Base-by-base conservation (phyloP, 2,329 filamentous ascomycete genomes). In the Fulvia fulva region DNA sequence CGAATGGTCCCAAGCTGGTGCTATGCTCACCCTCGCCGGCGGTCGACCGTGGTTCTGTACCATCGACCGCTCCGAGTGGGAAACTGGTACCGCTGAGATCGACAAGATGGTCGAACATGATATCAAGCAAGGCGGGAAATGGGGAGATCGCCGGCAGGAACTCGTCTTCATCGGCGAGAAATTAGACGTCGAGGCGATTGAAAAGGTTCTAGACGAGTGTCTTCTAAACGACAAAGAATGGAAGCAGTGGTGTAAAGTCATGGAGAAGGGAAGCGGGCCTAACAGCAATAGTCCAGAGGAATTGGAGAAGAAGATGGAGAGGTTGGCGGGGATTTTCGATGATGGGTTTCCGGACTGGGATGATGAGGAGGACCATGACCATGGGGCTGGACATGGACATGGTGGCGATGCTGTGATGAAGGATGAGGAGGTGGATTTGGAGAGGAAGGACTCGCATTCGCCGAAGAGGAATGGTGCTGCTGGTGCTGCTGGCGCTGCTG, bases 111-210 rank as follows among this genome's bases (percentile, higher is more conserved):
- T 83, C 43, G 69, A 74, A 53, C 74, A 80, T 30, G 80, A 83
- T 57, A 81, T 83, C 53, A 70, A 76, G 28, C 74, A 73, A 4
- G 67, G 68, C 19, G 75, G 73, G 2, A 73, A 74, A 8, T 90
- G 86, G 85, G 87, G 86, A 0, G 87, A 90, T 64, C 78, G 87
- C 1, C 77, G 87, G 1, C 87, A 90, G 68, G 87, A 90, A 70
- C 70, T 90, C 6, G 87, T 90, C 2, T 88, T 90, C 60, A 90
- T 91, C 57, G 87, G 87, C 0, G 86, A 89, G 70, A 78, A 79
- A 5, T 76, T 90, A 14, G 78, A 88, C 51, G 67, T 77, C 1
- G 67, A 70, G 5, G 78, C 75, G 0, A 74, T 90, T 16, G 81
- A 78, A 23, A 72, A 70, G 4, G 69, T 80, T 32, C 70, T 90